Base-by-base conservation (phyloP, 2,329 filamentous ascomycete species). In the Monosporascus sp. region DNA sequence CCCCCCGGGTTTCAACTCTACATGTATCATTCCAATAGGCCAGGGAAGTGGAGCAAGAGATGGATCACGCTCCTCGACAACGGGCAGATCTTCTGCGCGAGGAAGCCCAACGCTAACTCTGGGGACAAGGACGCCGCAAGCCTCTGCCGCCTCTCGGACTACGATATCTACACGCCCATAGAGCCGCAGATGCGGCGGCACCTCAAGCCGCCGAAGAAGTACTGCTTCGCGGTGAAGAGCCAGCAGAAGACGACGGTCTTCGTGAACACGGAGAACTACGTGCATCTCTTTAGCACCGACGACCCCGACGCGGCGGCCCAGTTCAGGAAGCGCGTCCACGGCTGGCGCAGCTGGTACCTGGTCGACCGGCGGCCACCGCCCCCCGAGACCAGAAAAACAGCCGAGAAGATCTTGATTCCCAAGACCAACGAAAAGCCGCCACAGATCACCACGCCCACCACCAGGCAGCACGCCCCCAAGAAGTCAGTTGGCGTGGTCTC, bases 291-390 rank as follows among this genome's bases (percentile, higher is more conserved):
- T 73, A 87, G 84, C 54, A 90, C 88, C 2, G 90, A 90, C 45
- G 90, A 97, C 62, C 74, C 79, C 5, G 68, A 74, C 1, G 70
- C 85, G 1, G 90, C 89, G 1, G 78, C 80, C n/a, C 73, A 76
- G 16, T 96, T 93, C 72, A 85, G 88, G 64, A 76, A 80, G 17
- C 79, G 80, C 24, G 79, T 96, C 1, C 91, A 96, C 57, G 74
- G 74, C 40, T 97, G 92, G 92, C 83, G 93, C 54, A 95, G 90
- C 69, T 96, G 91, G 91, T 96, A 96, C 65, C 73, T 97, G 7
- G 87, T 90, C 44, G 86, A 90, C 61, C 84, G 85, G 56, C 80
- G 87, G 22, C 24, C 43, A 8, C 17, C 38, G 38, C 38, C 19
- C 7, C 38, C 85, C 38, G 71, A 68, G 53, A 63, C 63, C 19